Evolutionary conservation across 352 stramenopile species (phyloP), one percentile per base, ranked within the genome.

Genomic region (Saprolegnia diclina): DNA sequence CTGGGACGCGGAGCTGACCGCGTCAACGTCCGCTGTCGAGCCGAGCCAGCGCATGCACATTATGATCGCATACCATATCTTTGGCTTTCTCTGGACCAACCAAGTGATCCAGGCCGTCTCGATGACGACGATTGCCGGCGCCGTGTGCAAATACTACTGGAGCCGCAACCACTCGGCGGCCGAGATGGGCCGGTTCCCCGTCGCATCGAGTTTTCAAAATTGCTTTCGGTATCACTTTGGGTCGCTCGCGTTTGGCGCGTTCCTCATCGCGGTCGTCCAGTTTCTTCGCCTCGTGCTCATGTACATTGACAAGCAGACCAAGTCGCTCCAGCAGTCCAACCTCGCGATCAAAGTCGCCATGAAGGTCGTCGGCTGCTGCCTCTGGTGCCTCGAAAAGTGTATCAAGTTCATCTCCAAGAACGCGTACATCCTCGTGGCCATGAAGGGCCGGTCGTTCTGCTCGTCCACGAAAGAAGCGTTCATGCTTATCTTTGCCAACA

Each of bases 361-460:
- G 61, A 91, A 91, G 21, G 65, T 78, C 5, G 80, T 92, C 13
- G 88, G 97, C 73, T 98, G 96, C 76, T 98, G 86, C 75, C 76
- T 99, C 53, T 98, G 90, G 83, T 99, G 94, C 72, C 71, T 96
- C 1, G 88, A 96, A 63, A 98, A 97, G 63, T 97, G 90, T 64
- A 87, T 99, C 68, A 94, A 92, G 61, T 99, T 98, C 72, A 75
- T 99, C n/a, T 98, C 97, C 73, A 98, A 98, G 76, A 98, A 98
- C 80, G 90, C 90, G 0, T 98, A 97, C 73, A 97, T 97, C 54
- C 76, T 93, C 59, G 76, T 94, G 35, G 87, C 85, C 14, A 91
- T 90, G 77, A 85, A 90, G 44, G 83, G 84, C 40, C 73, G 80
- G 46, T 84, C 77, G 62, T 95, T 95, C 73, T 94, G 86, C 65